Conservation (phyloP, 1,284 basidiomycete species). For the Apiotrichum sp. region DNA sequence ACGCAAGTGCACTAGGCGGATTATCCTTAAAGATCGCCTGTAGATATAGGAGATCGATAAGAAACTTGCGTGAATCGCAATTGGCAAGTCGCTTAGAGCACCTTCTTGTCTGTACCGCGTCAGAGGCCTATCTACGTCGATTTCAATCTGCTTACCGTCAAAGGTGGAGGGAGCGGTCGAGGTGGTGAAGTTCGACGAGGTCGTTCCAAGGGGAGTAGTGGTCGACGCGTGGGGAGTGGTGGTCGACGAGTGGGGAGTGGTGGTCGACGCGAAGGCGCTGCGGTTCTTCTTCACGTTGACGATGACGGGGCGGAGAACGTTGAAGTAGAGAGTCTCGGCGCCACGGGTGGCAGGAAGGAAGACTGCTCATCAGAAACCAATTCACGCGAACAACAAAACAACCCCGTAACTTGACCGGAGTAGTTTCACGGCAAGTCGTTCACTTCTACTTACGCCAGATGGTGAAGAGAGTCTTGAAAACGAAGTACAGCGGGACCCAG, state of each 20-base stretch:
- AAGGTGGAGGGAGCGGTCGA: conserved; percentile 37
- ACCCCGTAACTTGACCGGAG: neutral
- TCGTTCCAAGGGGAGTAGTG: neutral
- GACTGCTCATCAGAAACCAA: conserved; percentile 17
- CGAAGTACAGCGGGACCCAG: conserved; percentile 64
- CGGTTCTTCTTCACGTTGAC: conserved; percentile 43
- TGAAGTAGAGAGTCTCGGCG: conserved; percentile 63
- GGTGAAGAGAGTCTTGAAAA: conserved; percentile 80
- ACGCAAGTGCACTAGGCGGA: neutral
- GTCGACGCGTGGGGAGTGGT: conserved; percentile 6
- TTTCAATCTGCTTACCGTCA: conserved; percentile 29
- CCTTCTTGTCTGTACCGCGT: conserved; percentile 11
- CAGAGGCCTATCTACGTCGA: neutral
- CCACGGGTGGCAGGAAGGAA: conserved; percentile 54
- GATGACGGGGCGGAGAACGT: conserved; percentile 63
- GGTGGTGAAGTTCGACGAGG: neutral
- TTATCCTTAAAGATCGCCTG: neutral
- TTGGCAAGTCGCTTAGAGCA: conserved; percentile 6
- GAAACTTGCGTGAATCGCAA: neutral
- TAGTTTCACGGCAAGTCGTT: neutral
- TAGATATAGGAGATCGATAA: neutral
- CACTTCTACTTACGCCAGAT: conserved; percentile 56
- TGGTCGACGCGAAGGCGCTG: conserved; percentile 6
- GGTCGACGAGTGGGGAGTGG: no score
- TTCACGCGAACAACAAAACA: no score